phyloP scores from a whole-genome alignment of 345 rosid genomes.

The Ceriops zippeliana region DNA sequence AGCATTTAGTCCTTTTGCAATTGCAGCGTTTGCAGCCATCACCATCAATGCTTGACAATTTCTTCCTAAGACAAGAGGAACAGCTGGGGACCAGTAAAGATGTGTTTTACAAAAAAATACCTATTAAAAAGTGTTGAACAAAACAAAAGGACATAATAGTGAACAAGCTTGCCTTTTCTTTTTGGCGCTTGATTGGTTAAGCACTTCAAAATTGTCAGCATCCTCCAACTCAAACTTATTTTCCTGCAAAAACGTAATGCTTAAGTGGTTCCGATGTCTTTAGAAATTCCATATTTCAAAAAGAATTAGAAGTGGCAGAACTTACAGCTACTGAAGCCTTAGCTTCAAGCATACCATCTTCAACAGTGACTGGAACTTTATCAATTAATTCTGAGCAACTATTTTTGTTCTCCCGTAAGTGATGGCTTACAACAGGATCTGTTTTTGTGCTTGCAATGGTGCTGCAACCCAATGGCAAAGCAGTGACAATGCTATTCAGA shows the following conservation, averaged over 20 bases:
- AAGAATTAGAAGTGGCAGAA: constrained; percentile 30
- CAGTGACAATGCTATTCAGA: constrained; percentile 47
- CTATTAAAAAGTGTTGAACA: neutral
- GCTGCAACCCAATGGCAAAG: constrained; percentile 20
- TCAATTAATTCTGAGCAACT: constrained; percentile 16
- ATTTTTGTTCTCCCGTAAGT: constrained; percentile 8
- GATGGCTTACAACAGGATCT: constrained; percentile 4
- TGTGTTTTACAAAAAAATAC: neutral
- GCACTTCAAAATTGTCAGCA: constrained; percentile 34
- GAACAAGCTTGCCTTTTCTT: constrained; percentile 39
- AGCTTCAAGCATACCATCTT: constrained; percentile 23
- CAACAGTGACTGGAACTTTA: constrained; percentile 20
- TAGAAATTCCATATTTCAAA: constrained; percentile 20
- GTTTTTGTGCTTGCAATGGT: constrained; percentile 21
- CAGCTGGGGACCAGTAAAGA: neutral
- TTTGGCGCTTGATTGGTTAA: constrained; percentile 37
- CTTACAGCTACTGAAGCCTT: constrained; percentile 19
- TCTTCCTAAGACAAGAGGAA: constrained; percentile 37
- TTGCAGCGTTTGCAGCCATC: constrained; percentile 61
- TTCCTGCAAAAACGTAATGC: constrained; percentile 23
- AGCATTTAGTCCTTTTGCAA: constrained; percentile 56
- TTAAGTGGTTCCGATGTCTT: constrained; percentile 17
- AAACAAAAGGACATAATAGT: constrained; percentile 3
- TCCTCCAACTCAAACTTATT: constrained; percentile 25
- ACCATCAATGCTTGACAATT: constrained; percentile 26